Base-by-base conservation (phyloP, 768 basidiomycete species). In the Suillus hirtellus region DNA sequence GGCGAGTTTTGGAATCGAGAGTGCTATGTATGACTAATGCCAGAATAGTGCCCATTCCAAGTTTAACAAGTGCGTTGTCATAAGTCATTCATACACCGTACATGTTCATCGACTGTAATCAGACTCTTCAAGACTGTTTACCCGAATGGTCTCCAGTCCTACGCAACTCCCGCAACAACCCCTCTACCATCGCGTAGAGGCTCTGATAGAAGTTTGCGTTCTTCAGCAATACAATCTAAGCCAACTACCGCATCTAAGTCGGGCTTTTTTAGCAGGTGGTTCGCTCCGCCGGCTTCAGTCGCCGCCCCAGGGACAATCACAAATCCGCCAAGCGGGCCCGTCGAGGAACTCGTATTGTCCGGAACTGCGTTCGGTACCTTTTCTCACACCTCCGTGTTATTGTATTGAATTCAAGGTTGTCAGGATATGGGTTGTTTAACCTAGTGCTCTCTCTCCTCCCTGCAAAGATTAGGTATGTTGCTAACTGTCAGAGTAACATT, bases 381-480 rank as follows among this genome's bases (percentile, higher is more conserved):
- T 75, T 37, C 38, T n/a, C 44, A 34, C 47, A 10, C 40, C 3
- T 40, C 4, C 19, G 49, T 21, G 0, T 43, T n/a, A 15, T 53
- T 21, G 3, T 24, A 34, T 59, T 55, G 12, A 65, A 64, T 21
- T 49, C 52, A 21, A 15, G 38, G 27, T 8, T 63, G 54, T 37
- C 54, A 38, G 82, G 84, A 0, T 87, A 78, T 68, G 89, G 90
- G 0, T 70, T 93, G 31, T 93, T 93, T 76, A 93, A 93, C 70
- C 81, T 93, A 54, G 87, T 92, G 11, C 86, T 93, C 63, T 92
- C 89, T 4, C 73, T 93, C 19, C 75, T 93, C 15, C 92, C 92
- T 19, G 86, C 86, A 65, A 86, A 83, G 68, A 77, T 88, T 61
- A 86, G 89, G 89, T 90, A 65, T 60, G 84, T 71, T 11, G 15